Base-by-base conservation (phyloP, 345 rosid species). In the Zanthoxylum bungeanum region DNA sequence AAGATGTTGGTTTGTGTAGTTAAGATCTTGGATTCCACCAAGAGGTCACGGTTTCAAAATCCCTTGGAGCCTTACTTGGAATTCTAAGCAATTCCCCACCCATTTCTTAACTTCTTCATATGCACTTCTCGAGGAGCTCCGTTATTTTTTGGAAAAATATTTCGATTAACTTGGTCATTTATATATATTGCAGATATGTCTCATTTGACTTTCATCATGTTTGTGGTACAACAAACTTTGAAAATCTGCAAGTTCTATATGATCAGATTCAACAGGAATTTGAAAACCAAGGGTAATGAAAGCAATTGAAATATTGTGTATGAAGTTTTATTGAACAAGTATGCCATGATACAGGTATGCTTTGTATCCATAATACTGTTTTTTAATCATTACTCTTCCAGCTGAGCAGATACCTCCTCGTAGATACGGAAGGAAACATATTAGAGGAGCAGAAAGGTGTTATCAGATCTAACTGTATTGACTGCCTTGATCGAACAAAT, bases 401-500 rank as follows among this genome's bases (percentile, higher is more conserved):
- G 85, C 88, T 88, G 86, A 84, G 89, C 98, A 94, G 98, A 85
- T 94, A 87, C 81, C 86, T 89, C 75, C 87, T 89, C 24, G 55
- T 89, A 74, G 98, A 90, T 64, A 69, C 77, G 44, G 88, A 86
- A 75, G 91, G 91, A 57, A 83, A 83, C 31, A 80, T 88, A 76
- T 79, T 89, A 68, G 90, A 78, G 79, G 93, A 94, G 80, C 98
- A 94, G 89, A 90, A 84, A 81, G 98, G 98, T 64, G 79, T 90
- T 36, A 65, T 94, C 71, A 88, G 98, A 81, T 83, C 96, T 66
- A 94, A 94, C 80, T 94, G 98, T 82, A 94, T 94, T 64, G 98
- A 94, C 74, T 94, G 97, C 84, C 92, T 94, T 71, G 98, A 94
- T 79, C 91, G 98, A 66, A 92, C 98, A 73, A 94, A 94, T 79